A percentile compares a stretch with the other conserved stretches of the same genome.
Evolutionary conservation across 768 basidiomycete species (phyloP).

Genomic region (Coprinellus micaceus): DNA sequence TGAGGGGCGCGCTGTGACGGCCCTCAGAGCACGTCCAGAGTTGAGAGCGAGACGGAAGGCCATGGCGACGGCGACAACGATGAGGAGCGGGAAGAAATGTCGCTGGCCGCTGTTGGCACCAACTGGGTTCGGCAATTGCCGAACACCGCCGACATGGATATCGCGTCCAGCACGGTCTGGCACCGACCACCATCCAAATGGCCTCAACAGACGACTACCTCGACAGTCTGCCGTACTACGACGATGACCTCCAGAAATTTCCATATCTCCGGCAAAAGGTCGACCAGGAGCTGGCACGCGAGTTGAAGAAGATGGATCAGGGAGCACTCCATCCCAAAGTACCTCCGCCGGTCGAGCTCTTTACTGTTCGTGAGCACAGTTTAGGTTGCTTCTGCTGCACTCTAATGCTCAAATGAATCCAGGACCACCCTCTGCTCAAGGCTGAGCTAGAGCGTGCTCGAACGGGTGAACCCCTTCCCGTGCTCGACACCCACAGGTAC

Average conservation of each 20-base stretch:
- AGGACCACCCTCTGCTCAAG: constrained; percentile 64
- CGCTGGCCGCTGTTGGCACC: constrained; percentile 9
- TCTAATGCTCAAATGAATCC: constrained; percentile 5
- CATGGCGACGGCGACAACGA: constrained; percentile 29
- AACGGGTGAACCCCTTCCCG: constrained; percentile 57
- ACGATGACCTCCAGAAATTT: constrained; percentile 82
- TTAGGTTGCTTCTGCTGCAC: constrained; percentile 1
- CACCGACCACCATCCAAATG: neutral
- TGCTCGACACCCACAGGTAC: constrained; percentile 71
- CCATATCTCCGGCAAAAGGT: constrained; percentile 73
- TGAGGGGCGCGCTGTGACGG: constrained; percentile 32
- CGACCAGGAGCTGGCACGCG: constrained; percentile 70
- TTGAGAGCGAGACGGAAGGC: constrained; percentile 38
- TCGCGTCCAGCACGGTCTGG: neutral
- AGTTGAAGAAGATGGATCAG: constrained; percentile 44
- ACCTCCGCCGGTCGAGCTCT: constrained; percentile 61
- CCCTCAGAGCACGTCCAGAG: constrained; percentile 41
- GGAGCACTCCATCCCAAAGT: constrained; percentile 65
- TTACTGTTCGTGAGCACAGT: constrained; percentile 57
- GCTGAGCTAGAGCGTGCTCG: constrained; percentile 76
- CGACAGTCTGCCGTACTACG: constrained; percentile 92
- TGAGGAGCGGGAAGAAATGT: constrained; percentile 14
- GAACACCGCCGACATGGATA: constrained; percentile 12
- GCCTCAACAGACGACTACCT: constrained; percentile 41
- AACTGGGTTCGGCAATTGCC: constrained; percentile 32